Percentiles rank a stretch among this genome's conserved stretches.
Conservation (phyloP, 768 basidiomycete genomes). For the Lactarius akahatsu region DNA sequence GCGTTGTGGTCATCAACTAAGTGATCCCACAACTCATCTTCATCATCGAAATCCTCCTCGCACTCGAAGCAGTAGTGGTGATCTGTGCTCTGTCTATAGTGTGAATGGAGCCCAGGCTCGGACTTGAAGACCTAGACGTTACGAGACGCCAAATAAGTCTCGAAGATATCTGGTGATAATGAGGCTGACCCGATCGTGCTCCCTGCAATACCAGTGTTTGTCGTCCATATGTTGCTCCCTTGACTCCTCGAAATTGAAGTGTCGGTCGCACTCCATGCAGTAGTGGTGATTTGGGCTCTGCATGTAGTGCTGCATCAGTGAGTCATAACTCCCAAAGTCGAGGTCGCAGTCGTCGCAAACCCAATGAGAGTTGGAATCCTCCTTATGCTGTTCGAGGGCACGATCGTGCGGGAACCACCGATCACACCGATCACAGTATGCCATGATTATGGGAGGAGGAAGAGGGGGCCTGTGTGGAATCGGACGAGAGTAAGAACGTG, state of each 20-base stretch:
- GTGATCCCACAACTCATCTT: slow-evolving; percentile 14
- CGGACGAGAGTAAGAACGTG: neutral
- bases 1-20: slow-evolving; percentile 9
- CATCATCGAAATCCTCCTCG: neutral
- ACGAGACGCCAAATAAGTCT: neutral
- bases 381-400: slow-evolving; percentile 34
- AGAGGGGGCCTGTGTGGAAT: neutral
- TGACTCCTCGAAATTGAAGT: neutral
- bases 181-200: slow-evolving; percentile 9
- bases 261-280: slow-evolving; percentile 3
- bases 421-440: slow-evolving; percentile 12
- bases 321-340: slow-evolving; percentile 41
- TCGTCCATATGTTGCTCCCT: slow-evolving; percentile 2
- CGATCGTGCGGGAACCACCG: slow-evolving; percentile 27
- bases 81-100: slow-evolving; percentile 33
- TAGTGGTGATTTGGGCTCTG: neutral
- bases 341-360: slow-evolving; percentile 46
- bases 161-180: slow-evolving; percentile 5
- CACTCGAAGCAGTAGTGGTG: neutral
- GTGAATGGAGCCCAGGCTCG: slow-evolving; percentile 45
- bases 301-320: neutral
- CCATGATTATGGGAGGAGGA: neutral
- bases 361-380: slow-evolving; percentile 40
- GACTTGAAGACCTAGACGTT: slow-evolving; percentile 39
- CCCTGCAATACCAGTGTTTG: slow-evolving; percentile 2